phyloP scores from a whole-genome alignment of 352 stramenopile genomes.

The Phytophthora crassamura region DNA sequence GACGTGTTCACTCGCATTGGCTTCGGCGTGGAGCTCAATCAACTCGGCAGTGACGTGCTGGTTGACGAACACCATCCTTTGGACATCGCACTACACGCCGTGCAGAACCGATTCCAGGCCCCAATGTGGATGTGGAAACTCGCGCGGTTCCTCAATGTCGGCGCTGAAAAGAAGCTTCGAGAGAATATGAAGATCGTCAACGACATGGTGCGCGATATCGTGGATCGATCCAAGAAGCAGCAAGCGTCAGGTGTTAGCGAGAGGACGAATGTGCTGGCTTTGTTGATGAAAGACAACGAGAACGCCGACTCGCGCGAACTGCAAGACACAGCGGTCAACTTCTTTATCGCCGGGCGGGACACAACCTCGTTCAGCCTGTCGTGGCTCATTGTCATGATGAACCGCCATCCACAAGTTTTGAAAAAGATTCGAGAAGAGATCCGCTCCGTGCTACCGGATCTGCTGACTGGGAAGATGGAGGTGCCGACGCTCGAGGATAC shows the following conservation, averaged over 20 bases:
- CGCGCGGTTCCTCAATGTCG: conserved; percentile 33
- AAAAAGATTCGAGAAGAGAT: conserved; percentile 46
- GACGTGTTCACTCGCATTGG: conserved; percentile 74
- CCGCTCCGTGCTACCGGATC: conserved; percentile 18
- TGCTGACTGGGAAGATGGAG: conserved; percentile 23
- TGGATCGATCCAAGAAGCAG: conserved; percentile 42
- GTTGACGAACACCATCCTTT: conserved; percentile 25
- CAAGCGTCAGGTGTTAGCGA: neutral
- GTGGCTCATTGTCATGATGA: conserved; percentile 66
- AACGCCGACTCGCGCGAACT: conserved; percentile 37
- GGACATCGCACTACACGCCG: conserved; percentile 44
- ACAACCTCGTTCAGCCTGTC: conserved; percentile 56
- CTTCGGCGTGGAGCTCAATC: conserved; percentile 63
- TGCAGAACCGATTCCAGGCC: conserved; percentile 51
- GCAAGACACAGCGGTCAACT: conserved; percentile 63
- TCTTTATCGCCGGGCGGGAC: conserved; percentile 61
- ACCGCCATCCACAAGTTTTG: conserved; percentile 44
- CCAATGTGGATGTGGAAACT: conserved; percentile 51
- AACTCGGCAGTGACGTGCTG: conserved; percentile 29
- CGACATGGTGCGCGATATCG: conserved; percentile 43
- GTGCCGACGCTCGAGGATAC: conserved; percentile 48
- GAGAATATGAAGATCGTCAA: conserved; percentile 41
- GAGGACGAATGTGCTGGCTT: conserved; percentile 39
- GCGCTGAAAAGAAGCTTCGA: conserved; percentile 26
- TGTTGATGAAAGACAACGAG: conserved; percentile 40